Evolutionary conservation across 106 monocot species (phyloP).

Genomic region (Xerophyta viscosa): DNA sequence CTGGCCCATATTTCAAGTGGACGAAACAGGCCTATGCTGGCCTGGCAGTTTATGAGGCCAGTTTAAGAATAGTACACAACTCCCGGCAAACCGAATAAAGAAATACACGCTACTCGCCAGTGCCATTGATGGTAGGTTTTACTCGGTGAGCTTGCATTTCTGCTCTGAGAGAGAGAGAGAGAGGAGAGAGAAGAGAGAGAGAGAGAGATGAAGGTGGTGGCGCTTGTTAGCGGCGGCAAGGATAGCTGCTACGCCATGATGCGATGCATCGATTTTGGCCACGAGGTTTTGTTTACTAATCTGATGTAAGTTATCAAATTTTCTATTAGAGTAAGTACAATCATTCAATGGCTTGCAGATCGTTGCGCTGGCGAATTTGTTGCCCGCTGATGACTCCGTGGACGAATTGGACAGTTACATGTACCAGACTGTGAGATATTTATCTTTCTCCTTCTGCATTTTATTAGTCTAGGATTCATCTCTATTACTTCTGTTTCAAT

Average conservation of each 20-base stretch:
- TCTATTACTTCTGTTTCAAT: no score
- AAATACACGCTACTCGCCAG: no score
- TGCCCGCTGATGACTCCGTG: conserved; percentile 81
- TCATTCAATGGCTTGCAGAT: conserved; percentile 26
- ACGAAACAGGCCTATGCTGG: no score
- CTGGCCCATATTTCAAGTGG: no score
- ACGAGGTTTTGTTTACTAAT: conserved; percentile 38
- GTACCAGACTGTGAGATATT: conserved; percentile 87
- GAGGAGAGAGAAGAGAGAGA: conserved; percentile 1
- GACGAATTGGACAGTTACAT: conserved; percentile 99
- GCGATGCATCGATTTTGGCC: conserved; percentile 86
- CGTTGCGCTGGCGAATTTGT: conserved; percentile 87
- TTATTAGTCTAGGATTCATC: no score
- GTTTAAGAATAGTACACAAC: no score
- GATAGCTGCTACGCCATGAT: conserved; percentile 99
- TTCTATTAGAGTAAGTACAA: no score
- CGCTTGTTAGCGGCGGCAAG: conserved; percentile 87
- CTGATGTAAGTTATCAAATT: no score
- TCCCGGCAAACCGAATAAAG: no score
- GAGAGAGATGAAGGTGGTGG: conserved; percentile 87
- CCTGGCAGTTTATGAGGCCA: no score
- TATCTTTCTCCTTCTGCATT: not conserved
- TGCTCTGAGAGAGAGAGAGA: not conserved
- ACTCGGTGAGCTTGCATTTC: no score
- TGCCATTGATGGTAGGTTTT: no score